Conservation (phyloP, 257 asterid genomes). For the Linaria vulgaris region DNA sequence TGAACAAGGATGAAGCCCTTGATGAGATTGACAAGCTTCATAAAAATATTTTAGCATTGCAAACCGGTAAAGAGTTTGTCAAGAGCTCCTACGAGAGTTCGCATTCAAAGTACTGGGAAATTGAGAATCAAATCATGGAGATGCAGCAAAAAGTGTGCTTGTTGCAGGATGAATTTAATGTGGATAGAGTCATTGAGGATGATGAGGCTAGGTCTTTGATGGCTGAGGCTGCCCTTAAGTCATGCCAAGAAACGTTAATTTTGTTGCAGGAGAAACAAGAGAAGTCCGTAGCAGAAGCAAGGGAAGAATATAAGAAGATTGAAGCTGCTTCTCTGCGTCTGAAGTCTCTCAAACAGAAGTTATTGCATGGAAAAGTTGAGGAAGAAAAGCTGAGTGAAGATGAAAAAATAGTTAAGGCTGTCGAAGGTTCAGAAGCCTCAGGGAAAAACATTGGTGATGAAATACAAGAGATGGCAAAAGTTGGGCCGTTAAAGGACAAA, state of each 20-base stretch:
- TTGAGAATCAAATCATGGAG: constrained; percentile 77
- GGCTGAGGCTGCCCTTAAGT: constrained; percentile 82
- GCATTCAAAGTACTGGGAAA: constrained; percentile 58
- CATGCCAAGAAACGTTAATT: constrained; percentile 71
- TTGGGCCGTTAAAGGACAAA: constrained; percentile 23
- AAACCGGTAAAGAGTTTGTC: constrained; percentile 51
- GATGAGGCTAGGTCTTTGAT: constrained; percentile 71
- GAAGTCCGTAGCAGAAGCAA: constrained; percentile 43
- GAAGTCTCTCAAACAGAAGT: constrained; percentile 32
- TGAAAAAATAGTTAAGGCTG: not conserved
- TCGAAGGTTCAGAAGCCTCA: constrained; percentile 9
- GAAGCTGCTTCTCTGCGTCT: constrained; percentile 39
- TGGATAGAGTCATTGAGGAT: constrained; percentile 58
- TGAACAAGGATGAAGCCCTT: constrained; percentile 39
- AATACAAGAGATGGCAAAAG: constrained; percentile 25
- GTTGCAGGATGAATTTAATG: constrained; percentile 69
- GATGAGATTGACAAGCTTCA: constrained; percentile 47
- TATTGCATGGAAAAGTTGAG: constrained; percentile 14
- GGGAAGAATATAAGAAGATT: constrained; percentile 54
- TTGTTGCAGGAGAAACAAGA: constrained; percentile 66
- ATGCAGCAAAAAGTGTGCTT: constrained; percentile 62
- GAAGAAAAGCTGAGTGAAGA: not conserved
- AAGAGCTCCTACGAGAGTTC: constrained; percentile 74
- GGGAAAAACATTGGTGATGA: constrained; percentile 25
- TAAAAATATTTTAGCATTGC: constrained; percentile 45